phyloP scores from a whole-genome alignment of 257 asterid species.

The Plectranthus barbatus region DNA sequence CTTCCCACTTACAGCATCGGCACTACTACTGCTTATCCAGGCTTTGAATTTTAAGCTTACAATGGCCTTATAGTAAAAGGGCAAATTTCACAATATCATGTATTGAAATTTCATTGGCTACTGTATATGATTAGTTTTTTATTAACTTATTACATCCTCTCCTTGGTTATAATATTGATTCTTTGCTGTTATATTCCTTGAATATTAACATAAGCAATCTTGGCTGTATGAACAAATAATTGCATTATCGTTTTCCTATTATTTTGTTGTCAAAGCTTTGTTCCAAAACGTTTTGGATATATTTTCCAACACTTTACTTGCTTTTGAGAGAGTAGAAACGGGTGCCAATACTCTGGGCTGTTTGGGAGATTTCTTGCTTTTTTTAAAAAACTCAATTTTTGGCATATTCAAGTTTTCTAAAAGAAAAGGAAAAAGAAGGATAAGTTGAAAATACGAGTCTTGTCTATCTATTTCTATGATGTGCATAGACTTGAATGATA shows the following conservation, averaged over 20 bases:
- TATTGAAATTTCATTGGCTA: constrained; percentile 7
- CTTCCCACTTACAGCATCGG: neutral
- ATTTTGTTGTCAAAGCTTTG: neutral
- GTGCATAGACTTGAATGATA: neutral
- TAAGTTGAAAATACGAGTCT: neutral
- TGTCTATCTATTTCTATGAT: neutral
- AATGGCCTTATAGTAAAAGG: neutral
- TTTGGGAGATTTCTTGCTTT: neutral
- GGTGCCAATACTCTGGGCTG: neutral
- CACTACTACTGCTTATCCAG: neutral
- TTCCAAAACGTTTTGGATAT: neutral
- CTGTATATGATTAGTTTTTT: constrained; percentile 5
- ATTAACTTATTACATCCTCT: neutral
- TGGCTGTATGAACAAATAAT: constrained; percentile 9
- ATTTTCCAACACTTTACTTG: neutral
- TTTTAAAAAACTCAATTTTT: too few species aligned
- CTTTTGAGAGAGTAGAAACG: neutral
- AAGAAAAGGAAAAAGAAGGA: neutral
- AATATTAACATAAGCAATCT: neutral
- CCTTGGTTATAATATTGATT: neutral
- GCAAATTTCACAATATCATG: neutral
- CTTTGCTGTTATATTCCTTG: neutral
- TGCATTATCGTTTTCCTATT: neutral
- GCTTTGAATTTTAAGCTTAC: neutral
- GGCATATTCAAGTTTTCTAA: neutral